Evolutionary conservation across 1,139 yeast species (phyloP).

Genomic region (Diutina rugosa): DNA sequence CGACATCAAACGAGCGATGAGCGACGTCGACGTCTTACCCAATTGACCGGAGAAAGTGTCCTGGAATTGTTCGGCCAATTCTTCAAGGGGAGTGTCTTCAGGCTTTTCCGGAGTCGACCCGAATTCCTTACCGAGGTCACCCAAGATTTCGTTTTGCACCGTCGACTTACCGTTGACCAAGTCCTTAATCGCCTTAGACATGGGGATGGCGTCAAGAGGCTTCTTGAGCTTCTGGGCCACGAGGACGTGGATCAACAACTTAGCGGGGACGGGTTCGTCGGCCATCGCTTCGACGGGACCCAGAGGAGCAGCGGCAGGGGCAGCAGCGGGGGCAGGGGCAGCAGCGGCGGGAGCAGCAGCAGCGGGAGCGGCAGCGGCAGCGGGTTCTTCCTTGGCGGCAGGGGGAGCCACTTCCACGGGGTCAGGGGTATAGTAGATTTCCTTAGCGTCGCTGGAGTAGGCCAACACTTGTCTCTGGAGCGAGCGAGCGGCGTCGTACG

Average conservation of each 20-base stretch:
- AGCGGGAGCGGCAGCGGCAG: slow-evolving; percentile 18
- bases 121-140: slow-evolving; percentile 96
- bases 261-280: slow-evolving; percentile 83
- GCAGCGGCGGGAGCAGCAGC: slow-evolving; percentile 40
- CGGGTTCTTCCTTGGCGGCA: slow-evolving; percentile 14
- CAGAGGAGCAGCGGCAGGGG: slow-evolving; percentile 37
- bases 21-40: slow-evolving; percentile 86
- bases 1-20: slow-evolving; percentile 82
- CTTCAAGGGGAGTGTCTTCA: slow-evolving; percentile 92
- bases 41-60: slow-evolving; percentile 77
- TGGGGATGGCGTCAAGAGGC: slow-evolving; percentile 71
- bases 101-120: slow-evolving; percentile 98
- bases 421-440: slow-evolving; percentile 91
- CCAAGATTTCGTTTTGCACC: slow-evolving; percentile 93
- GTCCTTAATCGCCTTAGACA: slow-evolving; percentile 90
- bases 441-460: slow-evolving; percentile 91
- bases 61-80: slow-evolving; percentile 90
- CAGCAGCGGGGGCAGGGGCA: slow-evolving; percentile 46
- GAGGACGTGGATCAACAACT: slow-evolving; percentile 70
- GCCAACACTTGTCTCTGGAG: slow-evolving; percentile 94
- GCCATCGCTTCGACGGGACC: slow-evolving; percentile 76
- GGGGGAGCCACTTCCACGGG: slow-evolving; percentile 46
- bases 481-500: slow-evolving; percentile 94
- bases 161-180: slow-evolving; percentile 97
- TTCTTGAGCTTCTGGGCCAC: slow-evolving; percentile 95